Evolutionary conservation across 1,139 yeast genomes (phyloP), one percentile per base, ranked within the genome.

Genomic region (Protomyces macrosporus): DNA sequence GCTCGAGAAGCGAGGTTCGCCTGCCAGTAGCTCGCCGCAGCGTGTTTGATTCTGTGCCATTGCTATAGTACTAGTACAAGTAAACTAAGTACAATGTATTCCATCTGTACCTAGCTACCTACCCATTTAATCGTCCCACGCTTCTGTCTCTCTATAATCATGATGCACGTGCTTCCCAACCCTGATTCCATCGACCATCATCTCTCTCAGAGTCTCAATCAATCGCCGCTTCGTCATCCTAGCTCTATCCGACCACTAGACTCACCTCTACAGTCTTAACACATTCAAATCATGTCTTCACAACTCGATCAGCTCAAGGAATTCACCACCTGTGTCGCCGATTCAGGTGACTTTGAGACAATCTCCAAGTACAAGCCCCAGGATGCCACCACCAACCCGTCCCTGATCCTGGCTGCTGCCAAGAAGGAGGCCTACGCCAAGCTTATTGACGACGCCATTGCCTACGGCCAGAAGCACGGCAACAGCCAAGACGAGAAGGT

Each of bases 331-430:
- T 96, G 93, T 74, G 98, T 93, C 75, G 89, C 98, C 71, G 98
- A 93, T 81, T 91, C 98, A 69, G 98, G 98, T 82, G 98, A 93
- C 79, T 93, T 93, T 76, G 98, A 90, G 78, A 55, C 65, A 14
- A 93, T 93, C 76, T 97, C 97, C 75, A 90, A 90, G 80, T 93
- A 88, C 82, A 90, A 93, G 74, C 98, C 98, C 71, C 98, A 93
- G 82, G 98, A 93, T 79, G 97, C 98, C 70, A 93, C 98, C 75
- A 93, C 99, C 77, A 93, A 93, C 82, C 98, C 99, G 71, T 91
- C 98, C 55, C 83, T 93, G 81, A 93, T 93, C 75, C 83, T 95
- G 74, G 98, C 98, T 70, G 98, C 98, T 68, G 76, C 98, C 68
- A 89, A 88, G 79, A 89, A 90, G 81, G 79, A 93, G 64, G 91